phyloP scores from a whole-genome alignment of 768 basidiomycete species.

The Rhizopogon vesiculosus region DNA sequence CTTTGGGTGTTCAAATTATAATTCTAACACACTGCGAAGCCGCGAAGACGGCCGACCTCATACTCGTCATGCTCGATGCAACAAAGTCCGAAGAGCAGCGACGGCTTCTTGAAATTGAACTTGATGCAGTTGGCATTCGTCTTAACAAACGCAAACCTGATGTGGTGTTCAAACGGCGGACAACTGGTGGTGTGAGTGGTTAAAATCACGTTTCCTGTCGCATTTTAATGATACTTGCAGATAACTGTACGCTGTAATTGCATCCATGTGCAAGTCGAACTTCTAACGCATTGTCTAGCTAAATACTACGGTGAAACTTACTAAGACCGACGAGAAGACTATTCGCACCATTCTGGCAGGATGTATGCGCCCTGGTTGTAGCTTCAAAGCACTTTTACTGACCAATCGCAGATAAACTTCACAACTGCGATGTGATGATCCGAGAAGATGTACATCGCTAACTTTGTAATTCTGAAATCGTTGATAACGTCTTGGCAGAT shows the following conservation, averaged over 20 bases:
- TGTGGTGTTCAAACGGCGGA: constrained; percentile 90
- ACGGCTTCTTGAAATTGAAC: constrained; percentile 81
- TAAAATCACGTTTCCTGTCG: background rate
- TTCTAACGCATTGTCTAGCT: constrained; percentile 36
- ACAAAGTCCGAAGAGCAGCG: constrained; percentile 93
- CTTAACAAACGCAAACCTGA: constrained; percentile 90
- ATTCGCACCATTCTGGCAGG: constrained; percentile 89
- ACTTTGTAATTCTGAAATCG: constrained; percentile 1
- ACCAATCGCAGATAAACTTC: constrained; percentile 63
- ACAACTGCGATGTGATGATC: constrained; percentile 98
- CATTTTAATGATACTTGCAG: constrained; percentile 30
- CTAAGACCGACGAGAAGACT: constrained; percentile 92
- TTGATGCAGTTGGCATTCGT: constrained; percentile 95
- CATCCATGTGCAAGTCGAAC: background rate
- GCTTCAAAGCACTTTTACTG: constrained; percentile 2
- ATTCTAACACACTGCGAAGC: constrained; percentile 32
- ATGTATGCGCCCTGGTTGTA: constrained; percentile 42
- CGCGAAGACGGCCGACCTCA: constrained; percentile 90
- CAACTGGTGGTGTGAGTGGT: constrained; percentile 79
- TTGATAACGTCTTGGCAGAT: constrained; percentile 47
- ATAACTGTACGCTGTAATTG: constrained; percentile 54
- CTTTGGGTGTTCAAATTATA: background rate
- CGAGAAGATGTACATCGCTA: constrained; percentile 78
- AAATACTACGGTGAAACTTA: constrained; percentile 90
- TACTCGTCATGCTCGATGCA: constrained; percentile 89